Evolutionary conservation across 2,329 filamentous ascomycete genomes (phyloP).

Genomic region (Cyanodermella asteris): DNA sequence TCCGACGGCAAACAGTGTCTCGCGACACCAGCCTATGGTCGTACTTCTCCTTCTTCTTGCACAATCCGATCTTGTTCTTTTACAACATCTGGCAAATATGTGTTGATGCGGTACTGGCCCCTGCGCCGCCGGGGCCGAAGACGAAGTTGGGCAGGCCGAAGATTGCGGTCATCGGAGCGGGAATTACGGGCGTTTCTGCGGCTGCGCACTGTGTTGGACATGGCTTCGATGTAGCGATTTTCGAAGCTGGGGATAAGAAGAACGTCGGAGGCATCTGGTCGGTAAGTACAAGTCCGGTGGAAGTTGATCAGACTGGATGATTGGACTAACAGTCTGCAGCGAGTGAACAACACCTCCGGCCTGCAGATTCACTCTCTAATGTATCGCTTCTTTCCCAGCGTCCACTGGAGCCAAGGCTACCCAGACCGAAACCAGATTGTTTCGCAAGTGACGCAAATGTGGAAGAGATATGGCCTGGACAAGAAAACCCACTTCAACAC

Average conservation of each 20-base stretch:
- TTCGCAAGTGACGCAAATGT: slow-evolving; percentile 46
- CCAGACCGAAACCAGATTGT: slow-evolving; percentile 57
- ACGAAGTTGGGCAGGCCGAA: slow-evolving; percentile 37
- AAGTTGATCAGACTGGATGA: not conserved
- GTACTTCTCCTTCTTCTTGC: too few species aligned
- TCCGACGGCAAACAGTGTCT: too few species aligned
- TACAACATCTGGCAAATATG: too few species aligned
- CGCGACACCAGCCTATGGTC: too few species aligned
- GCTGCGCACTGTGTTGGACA: slow-evolving; percentile 65
- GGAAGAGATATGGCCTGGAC: slow-evolving; percentile 53
- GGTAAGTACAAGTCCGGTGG: slow-evolving; percentile 21
- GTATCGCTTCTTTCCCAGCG: slow-evolving; percentile 70
- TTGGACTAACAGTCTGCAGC: slow-evolving; percentile 18
- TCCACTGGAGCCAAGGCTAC: slow-evolving; percentile 55
- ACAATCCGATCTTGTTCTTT: too few species aligned
- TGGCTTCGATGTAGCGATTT: slow-evolving; percentile 61
- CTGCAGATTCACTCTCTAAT: slow-evolving; percentile 70
- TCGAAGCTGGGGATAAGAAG: slow-evolving; percentile 46
- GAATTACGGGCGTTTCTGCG: slow-evolving; percentile 54
- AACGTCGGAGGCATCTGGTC: slow-evolving; percentile 64
- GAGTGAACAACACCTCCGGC: slow-evolving; percentile 61
- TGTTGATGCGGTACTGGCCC: too few species aligned
- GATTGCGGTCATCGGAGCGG: slow-evolving; percentile 47
- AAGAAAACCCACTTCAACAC: slow-evolving; percentile 50
- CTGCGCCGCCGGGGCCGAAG: slow-evolving; percentile 40